Base-by-base conservation (phyloP, 768 basidiomycete species). In the Termitomyces sp. region DNA sequence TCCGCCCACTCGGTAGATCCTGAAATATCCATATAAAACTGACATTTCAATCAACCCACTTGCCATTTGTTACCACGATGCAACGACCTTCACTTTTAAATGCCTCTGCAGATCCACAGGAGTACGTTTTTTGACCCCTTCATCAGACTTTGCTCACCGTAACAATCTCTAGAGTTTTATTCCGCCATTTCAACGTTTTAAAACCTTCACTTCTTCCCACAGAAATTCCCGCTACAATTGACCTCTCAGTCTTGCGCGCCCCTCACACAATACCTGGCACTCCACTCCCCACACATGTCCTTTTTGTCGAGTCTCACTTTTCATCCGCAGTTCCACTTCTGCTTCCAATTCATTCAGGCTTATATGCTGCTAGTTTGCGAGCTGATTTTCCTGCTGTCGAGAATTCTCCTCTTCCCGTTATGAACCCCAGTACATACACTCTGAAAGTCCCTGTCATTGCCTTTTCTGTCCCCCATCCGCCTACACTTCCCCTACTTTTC, bases 231-330 rank as follows among this genome's bases (percentile, higher is more conserved):
- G 57, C 72, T 11, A 75, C 76, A 1, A 71, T 84, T 56, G 76
- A 80, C 60, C 76, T 85, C 70, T 73, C 72, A 24, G 71, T 83
- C 53, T 60, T 75, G 11, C 76, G 72, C 55, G 3, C 55, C 4
- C 33, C 60, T 18, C 36, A 46, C n/a, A 24, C 53, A 30, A 52
- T 58, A 20, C 51, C 56, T 18, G 73, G 78, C 50, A 74, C 75
- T 6, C 74, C 73, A 53, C 68, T 76, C 61, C 84, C 85, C 40
- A 86, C 83, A 3, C 86, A 87, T 63, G 72, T 81, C 56, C 76
- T 87, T 47, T 79, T 81, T 22, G 72, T 80, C 61, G 70, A 72
- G 56, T 70, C 71, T 51, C 57, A 62, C 32, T 48, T 71, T 3
- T 35, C 35, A 8, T 56, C 65, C 24, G 53, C 64, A 5, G 65